Conservation (phyloP, 129 eudicot species). For the Scalesia atractyloides region DNA sequence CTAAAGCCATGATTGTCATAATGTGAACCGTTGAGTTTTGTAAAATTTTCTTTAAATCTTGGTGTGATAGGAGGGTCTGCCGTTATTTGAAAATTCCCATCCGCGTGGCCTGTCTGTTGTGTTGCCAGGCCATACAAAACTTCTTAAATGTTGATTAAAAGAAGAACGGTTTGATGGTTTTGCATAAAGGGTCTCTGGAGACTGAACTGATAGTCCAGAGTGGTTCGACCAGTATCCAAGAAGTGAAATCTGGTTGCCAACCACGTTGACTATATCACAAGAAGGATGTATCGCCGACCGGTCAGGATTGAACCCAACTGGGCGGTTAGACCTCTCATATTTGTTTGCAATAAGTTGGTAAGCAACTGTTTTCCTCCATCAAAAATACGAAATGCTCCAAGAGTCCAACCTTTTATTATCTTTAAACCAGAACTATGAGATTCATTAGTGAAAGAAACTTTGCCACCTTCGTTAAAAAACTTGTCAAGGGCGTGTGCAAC, state of each 20-base stretch:
- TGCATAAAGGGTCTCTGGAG: constrained; percentile 63
- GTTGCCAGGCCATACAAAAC: constrained; percentile 83
- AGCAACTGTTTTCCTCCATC: constrained; percentile 63
- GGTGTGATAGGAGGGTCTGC: constrained; percentile 29
- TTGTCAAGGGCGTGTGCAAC: constrained; percentile 60
- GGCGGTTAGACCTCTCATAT: constrained; percentile 72
- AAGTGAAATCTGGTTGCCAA: constrained; percentile 42
- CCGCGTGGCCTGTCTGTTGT: constrained; percentile 68
- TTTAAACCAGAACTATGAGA: constrained; percentile 25
- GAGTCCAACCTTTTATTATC: constrained; percentile 44
- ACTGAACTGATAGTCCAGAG: constrained; percentile 59
- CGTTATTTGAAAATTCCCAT: constrained; percentile 77
- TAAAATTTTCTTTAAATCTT: constrained; percentile 54
- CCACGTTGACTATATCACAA: constrained; percentile 65
- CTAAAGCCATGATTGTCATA: constrained; percentile 50
- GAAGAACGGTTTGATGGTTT: constrained; percentile 59
- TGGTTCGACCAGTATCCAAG: constrained; percentile 91
- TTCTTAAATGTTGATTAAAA: constrained; percentile 47
- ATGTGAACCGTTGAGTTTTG: constrained; percentile 33
- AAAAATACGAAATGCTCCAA: constrained; percentile 67
- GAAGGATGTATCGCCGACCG: constrained; percentile 54
- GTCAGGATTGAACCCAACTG: constrained; percentile 49
- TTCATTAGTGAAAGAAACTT: constrained; percentile 61
- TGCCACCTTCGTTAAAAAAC: constrained; percentile 57
- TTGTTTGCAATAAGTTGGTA: constrained; percentile 43